A percentile compares a stretch with the other conserved stretches of the same genome.
Conservation (phyloP, 441 rosid species). For the Codiaeum variegatum region DNA sequence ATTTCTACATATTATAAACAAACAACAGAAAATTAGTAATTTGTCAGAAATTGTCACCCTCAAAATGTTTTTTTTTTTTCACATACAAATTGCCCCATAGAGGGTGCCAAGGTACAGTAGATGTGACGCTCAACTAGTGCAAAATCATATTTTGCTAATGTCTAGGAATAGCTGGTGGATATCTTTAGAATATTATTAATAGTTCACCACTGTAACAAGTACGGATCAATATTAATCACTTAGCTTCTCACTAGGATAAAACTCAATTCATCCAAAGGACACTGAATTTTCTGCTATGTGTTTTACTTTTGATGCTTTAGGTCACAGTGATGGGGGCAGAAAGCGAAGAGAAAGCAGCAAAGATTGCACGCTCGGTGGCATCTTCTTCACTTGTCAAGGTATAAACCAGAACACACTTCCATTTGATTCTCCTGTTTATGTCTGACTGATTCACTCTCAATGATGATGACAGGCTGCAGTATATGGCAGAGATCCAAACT, state of each 20-base stretch:
- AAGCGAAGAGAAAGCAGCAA: conserved; percentile 74
- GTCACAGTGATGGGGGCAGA: conserved; percentile 61
- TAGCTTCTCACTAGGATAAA: neutral
- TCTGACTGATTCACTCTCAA: conserved; percentile 21
- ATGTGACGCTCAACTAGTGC: neutral
- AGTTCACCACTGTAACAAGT: neutral
- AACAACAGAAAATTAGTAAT: too few species aligned
- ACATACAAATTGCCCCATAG: neutral
- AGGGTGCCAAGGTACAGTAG: neutral
- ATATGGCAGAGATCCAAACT: conserved; percentile 92
- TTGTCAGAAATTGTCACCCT: neutral
- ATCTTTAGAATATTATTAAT: neutral
- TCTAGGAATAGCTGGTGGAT: neutral
- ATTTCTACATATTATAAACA: too few species aligned
- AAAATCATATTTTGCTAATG: neutral
- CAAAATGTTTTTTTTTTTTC: neutral
- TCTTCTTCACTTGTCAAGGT: conserved; percentile 94
- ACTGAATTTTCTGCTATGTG: conserved; percentile 13
- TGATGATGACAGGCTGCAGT: conserved; percentile 68
- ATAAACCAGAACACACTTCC: conserved; percentile 21
- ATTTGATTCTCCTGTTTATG: conserved; percentile 19
- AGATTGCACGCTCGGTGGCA: conserved; percentile 87
- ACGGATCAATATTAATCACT: neutral
- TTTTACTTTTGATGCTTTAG: conserved; percentile 36
- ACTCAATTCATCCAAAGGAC: neutral